These are phyloP conservation scores for Aspergillus sp. DNA, from an alignment of 2,329 filamentous ascomycete species.

Conservation along the genomic window DNA sequence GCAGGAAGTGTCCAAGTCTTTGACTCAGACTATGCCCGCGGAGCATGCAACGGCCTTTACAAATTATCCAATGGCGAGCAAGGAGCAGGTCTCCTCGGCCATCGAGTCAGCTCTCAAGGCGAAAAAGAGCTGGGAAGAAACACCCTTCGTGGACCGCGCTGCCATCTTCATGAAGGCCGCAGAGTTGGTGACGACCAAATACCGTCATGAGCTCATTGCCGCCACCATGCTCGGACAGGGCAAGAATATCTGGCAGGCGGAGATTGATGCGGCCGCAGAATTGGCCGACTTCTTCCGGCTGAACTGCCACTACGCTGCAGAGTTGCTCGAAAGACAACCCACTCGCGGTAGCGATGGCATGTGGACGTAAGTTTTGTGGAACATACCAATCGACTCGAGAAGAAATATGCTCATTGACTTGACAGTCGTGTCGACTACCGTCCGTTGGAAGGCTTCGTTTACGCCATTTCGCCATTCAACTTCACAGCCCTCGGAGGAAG, in stretches of 20 bases:
- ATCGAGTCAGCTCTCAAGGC: slow-evolving; percentile 80
- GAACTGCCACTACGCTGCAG: slow-evolving; percentile 71
- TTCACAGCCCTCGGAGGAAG: slow-evolving; percentile 94
- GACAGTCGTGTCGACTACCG: slow-evolving; percentile 75
- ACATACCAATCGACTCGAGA: too few species aligned
- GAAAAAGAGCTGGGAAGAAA: slow-evolving; percentile 76
- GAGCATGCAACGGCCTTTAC: slow-evolving; percentile 61
- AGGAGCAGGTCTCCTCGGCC: slow-evolving; percentile 70
- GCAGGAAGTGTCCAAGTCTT: slow-evolving; percentile 22
- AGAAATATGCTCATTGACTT: neutral
- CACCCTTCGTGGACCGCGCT: slow-evolving; percentile 85
- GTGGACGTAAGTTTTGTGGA: slow-evolving; percentile 65
- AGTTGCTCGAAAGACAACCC: slow-evolving; percentile 82
- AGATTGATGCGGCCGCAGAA: slow-evolving; percentile 92
- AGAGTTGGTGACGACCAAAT: slow-evolving; percentile 82
- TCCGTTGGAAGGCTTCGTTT: slow-evolving; percentile 89
- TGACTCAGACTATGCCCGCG: slow-evolving; percentile 28
- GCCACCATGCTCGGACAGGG: slow-evolving; percentile 93
- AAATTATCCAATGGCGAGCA: slow-evolving; percentile 75
- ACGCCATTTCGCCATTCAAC: slow-evolving; percentile 92
- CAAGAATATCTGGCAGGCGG: slow-evolving; percentile 95
- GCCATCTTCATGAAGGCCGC: slow-evolving; percentile 92
- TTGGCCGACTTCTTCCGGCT: slow-evolving; percentile 78
- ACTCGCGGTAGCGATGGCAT: slow-evolving; percentile 75
- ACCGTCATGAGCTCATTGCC: slow-evolving; percentile 92